Evolutionary conservation across 2,329 filamentous ascomycete genomes (phyloP).

Genomic region (Penicillium italicum): DNA sequence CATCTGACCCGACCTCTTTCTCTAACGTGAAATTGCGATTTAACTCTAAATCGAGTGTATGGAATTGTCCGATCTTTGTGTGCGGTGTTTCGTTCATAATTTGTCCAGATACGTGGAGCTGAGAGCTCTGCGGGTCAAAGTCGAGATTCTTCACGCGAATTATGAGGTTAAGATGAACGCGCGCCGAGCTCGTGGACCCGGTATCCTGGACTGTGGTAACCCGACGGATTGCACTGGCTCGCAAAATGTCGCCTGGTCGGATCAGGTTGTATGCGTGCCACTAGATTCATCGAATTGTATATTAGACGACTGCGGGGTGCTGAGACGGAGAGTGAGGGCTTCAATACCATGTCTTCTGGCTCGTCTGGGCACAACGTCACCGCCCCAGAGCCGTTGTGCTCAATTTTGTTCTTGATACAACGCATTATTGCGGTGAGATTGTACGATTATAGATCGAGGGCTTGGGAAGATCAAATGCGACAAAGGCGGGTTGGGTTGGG

Average conservation of each 20-base stretch:
- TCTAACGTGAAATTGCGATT: conserved; percentile 83
- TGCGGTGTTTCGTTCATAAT: conserved; percentile 64
- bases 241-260: conserved; percentile 60
- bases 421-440: conserved; percentile 50
- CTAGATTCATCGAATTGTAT: conserved; percentile 34
- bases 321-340: neutral
- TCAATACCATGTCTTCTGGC: conserved; percentile 67
- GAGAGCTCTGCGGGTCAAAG: conserved; percentile 65
- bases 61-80: conserved; percentile 64
- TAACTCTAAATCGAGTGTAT: conserved; percentile 79
- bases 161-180: conserved; percentile 62
- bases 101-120: conserved; percentile 65
- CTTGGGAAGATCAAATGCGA: neutral
- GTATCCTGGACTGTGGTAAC: conserved; percentile 59
- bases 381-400: conserved; percentile 62
- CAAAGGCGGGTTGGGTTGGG: neutral
- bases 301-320: conserved; percentile 6
- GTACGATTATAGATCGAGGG: neutral
- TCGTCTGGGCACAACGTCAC: conserved; percentile 68
- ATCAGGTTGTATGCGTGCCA: conserved; percentile 76
- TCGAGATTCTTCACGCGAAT: conserved; percentile 64
- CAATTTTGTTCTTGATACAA: conserved; percentile 64
- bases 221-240: conserved; percentile 63
- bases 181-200: conserved; percentile 60
- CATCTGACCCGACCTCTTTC: conserved; percentile 60